These are phyloP conservation scores for Tricholoma saponaceum DNA, from an alignment of 768 basidiomycete genomes.

Conservation along the genomic window DNA sequence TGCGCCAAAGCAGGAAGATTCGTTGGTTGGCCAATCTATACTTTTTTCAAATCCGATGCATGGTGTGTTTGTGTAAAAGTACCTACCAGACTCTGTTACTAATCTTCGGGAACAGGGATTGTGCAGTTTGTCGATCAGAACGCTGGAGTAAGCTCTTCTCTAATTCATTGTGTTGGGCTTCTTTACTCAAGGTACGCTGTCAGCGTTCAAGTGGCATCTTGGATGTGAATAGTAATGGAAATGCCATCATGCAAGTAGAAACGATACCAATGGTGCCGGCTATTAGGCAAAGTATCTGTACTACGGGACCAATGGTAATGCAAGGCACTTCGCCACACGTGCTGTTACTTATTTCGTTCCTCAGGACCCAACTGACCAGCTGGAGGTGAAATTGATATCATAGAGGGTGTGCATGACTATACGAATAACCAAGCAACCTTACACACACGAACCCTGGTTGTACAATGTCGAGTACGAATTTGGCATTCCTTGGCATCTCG, in stretches of 20 bases:
- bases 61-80: slow-evolving; percentile 32
- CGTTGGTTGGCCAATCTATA: slow-evolving; percentile 75
- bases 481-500: slow-evolving; percentile 48
- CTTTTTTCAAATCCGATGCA: slow-evolving; percentile 70
- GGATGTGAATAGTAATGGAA: slow-evolving; percentile 62
- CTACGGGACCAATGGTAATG: slow-evolving; percentile 53
- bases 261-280: slow-evolving; percentile 69
- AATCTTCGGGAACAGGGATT: slow-evolving; percentile 20
- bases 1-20: slow-evolving; percentile 56
- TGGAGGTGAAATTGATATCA: slow-evolving; percentile 77
- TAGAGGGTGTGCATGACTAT: slow-evolving; percentile 81
- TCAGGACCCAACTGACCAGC: slow-evolving; percentile 59
- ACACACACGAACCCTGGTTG: slow-evolving; percentile 76
- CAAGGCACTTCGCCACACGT: neutral
- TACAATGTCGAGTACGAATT: slow-evolving; percentile 45
- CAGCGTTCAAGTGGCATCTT: slow-evolving; percentile 58
- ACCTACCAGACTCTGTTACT: neutral
- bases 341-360: slow-evolving; percentile 37
- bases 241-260: slow-evolving; percentile 87
- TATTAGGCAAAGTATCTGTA: slow-evolving; percentile 74
- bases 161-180: neutral
- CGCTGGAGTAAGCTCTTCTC: slow-evolving; percentile 45
- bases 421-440: slow-evolving; percentile 80
- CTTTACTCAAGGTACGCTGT: neutral
- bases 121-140: slow-evolving; percentile 64